Evolutionary conservation across 768 basidiomycete species (phyloP).

Genomic region (Amanita muscaria): DNA sequence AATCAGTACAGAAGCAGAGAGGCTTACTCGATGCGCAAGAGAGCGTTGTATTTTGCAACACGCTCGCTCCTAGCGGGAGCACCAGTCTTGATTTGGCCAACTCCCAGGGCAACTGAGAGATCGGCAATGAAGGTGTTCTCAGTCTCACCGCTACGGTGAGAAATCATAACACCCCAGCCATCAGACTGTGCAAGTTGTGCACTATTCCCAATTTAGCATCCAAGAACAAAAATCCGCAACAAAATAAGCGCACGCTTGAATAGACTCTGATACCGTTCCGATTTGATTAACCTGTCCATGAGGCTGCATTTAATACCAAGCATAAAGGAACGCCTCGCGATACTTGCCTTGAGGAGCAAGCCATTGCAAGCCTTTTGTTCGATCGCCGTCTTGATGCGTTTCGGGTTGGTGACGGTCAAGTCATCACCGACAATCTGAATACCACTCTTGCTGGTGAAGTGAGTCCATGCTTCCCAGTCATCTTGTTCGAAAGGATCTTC

Average conservation of each 20-base stretch:
- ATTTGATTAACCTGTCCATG: slow-evolving; percentile 83
- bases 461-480: slow-evolving; percentile 97
- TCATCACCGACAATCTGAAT: slow-evolving; percentile 96
- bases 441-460: slow-evolving; percentile 71
- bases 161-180: slow-evolving; percentile 99
- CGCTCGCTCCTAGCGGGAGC: slow-evolving; percentile 95
- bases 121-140: slow-evolving; percentile 97
- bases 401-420: slow-evolving; percentile 94
- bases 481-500: slow-evolving; percentile 99
- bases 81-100: slow-evolving; percentile 97
- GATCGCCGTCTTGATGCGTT: slow-evolving; percentile 96
- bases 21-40: slow-evolving; percentile 85
- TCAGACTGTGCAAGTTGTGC: slow-evolving; percentile 93
- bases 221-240: background rate
- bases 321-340: background rate
- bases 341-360: slow-evolving; percentile 80
- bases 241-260: slow-evolving; percentile 74
- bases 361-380: slow-evolving; percentile 99
- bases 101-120: slow-evolving; percentile 85
- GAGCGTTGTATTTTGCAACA: slow-evolving; percentile 87
- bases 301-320: too few species aligned
- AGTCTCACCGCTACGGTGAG: slow-evolving; percentile 97
- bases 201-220: slow-evolving; percentile 28
- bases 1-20: background rate
- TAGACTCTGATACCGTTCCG: slow-evolving; percentile 97